Conservation (phyloP, 768 basidiomycete species). For the Dioszegia aurantiaca region DNA sequence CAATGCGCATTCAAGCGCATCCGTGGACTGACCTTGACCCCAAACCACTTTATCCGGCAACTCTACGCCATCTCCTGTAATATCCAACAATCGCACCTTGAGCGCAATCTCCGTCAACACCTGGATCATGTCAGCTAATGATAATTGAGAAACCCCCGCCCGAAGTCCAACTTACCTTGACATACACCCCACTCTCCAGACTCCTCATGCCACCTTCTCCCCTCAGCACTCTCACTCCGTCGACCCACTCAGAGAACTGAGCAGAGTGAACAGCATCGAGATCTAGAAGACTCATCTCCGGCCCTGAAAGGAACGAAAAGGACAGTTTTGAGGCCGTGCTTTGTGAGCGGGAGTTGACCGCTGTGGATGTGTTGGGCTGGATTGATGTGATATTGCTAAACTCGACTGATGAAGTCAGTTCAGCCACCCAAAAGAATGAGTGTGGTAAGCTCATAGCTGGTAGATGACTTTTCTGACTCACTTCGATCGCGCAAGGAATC, state of each 20-base stretch:
- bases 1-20: no score
- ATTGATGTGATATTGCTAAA: slow-evolving; percentile 30
- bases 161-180: slow-evolving; percentile 30
- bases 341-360: slow-evolving; percentile 38
- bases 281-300: slow-evolving; percentile 38
- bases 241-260: slow-evolving; percentile 47
- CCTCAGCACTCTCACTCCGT: slow-evolving; percentile 39
- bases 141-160: no score
- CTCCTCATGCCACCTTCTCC: slow-evolving; percentile 39
- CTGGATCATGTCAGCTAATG: slow-evolving; percentile 17
- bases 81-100: slow-evolving; percentile 42
- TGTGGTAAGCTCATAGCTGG: no score
- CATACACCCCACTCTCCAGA: slow-evolving; percentile 30
- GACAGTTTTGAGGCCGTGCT: slow-evolving; percentile 34
- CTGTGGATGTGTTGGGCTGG: slow-evolving; percentile 26
- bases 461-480: slow-evolving; percentile 23
- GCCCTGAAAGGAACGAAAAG: slow-evolving; percentile 41
- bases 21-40: slow-evolving; percentile 29
- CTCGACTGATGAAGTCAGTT: slow-evolving; percentile 26
- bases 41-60: slow-evolving; percentile 37
- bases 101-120: slow-evolving; percentile 44
- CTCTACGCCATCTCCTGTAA: slow-evolving; percentile 45
- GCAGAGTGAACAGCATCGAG: slow-evolving; percentile 42
- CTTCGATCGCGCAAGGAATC: slow-evolving; percentile 34
- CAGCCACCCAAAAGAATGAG: no score